Percentiles rank a stretch among this genome's conserved stretches.
Evolutionary conservation across 1,139 yeast species (phyloP).

Genomic region (Citeromyces hawaiiensis): DNA sequence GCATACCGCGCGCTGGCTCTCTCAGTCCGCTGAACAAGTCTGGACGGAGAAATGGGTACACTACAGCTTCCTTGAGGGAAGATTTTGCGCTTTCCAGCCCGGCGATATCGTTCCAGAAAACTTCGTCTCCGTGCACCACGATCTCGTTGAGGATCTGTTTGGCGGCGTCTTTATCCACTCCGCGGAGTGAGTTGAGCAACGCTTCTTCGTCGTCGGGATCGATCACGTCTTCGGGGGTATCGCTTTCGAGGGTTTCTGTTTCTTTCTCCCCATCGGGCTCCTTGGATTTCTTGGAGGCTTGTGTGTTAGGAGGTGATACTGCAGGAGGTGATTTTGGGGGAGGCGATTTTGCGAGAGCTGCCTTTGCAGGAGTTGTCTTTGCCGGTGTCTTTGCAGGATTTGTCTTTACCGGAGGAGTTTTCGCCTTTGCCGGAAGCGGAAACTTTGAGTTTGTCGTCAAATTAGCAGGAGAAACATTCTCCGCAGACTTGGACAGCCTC

Average conservation of each 20-base stretch:
- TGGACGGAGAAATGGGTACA: constrained; percentile 89
- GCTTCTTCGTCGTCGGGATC: constrained; percentile 54
- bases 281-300: too few relatives aligned
- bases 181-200: constrained; percentile 24
- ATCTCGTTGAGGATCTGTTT: constrained; percentile 80
- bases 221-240: constrained; percentile 11
- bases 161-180: constrained; percentile 30
- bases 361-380: constrained; percentile 4
- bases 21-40: constrained; percentile 84
- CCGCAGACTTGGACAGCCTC: background rate
- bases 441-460: too few relatives aligned
- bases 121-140: constrained; percentile 90
- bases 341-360: too few relatives aligned
- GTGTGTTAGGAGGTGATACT: too few relatives aligned
- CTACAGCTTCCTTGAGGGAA: constrained; percentile 90
- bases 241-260: constrained; percentile 18
- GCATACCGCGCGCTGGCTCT: constrained; percentile 95
- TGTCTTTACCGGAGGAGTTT: background rate
- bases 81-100: constrained; percentile 85
- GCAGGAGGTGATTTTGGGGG: too few relatives aligned
- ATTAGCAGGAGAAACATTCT: too few relatives aligned
- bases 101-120: constrained; percentile 94
- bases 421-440: too few relatives aligned
- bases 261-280: too few relatives aligned
- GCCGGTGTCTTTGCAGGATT: constrained; percentile 1